Evolutionary conservation across 768 basidiomycete species (phyloP).

Genomic region (Inosperma sp.): DNA sequence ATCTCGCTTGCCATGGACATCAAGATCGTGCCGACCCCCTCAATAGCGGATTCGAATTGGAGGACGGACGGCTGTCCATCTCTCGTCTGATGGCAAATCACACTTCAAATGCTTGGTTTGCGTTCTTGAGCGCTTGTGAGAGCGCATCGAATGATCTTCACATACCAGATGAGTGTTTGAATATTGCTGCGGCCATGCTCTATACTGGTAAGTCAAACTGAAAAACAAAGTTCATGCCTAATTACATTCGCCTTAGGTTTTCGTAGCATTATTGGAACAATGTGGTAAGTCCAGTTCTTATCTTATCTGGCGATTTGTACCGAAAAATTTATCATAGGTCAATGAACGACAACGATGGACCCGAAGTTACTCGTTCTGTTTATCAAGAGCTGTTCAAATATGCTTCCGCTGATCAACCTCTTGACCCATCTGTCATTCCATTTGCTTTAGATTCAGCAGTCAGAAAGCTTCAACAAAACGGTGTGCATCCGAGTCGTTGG

Average conservation of each 20-base stretch:
- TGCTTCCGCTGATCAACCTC: neutral
- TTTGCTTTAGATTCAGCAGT: conserved; percentile 12
- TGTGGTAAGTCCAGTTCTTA: conserved; percentile 9
- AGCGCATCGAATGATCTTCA: conserved; percentile 13
- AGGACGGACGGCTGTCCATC: conserved; percentile 9
- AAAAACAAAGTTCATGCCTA: too few relatives aligned
- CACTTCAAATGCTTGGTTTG: conserved; percentile 10
- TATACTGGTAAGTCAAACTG: conserved; percentile 14
- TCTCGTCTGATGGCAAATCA: conserved; percentile 7
- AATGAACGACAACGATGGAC: conserved; percentile 16
- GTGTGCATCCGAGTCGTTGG: conserved; percentile 19
- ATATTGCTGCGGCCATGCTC: conserved; percentile 13
- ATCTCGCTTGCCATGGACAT: conserved; percentile 17
- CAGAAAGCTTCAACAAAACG: conserved; percentile 9
- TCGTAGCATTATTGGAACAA: conserved; percentile 14
- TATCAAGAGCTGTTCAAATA: conserved; percentile 12
- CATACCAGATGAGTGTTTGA: conserved; percentile 15
- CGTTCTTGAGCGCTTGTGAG: conserved; percentile 15
- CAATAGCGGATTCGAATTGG: conserved; percentile 14
- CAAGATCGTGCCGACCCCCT: conserved; percentile 15
- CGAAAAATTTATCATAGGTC: conserved; percentile 3
- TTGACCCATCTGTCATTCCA: conserved; percentile 8
- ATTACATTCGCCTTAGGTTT: too few relatives aligned
- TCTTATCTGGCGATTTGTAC: neutral
- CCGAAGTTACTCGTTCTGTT: conserved; percentile 7